phyloP scores from a whole-genome alignment of 345 rosid genomes.

The Firmiana major region DNA sequence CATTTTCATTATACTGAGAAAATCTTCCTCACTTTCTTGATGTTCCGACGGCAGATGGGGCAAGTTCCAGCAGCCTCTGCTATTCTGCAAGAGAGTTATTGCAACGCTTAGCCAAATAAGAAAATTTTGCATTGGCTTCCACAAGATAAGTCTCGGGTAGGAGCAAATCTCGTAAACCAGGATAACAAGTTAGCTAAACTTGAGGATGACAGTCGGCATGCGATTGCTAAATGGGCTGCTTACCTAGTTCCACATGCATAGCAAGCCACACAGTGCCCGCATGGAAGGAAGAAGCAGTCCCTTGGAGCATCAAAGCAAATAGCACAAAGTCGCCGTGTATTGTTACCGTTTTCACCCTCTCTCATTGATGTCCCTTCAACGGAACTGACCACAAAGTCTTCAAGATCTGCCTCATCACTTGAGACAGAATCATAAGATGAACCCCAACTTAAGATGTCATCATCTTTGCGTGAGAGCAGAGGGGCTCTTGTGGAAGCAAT shows the following conservation, averaged over 20 bases:
- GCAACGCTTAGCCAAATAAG: neutral
- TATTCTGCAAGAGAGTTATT: conserved; percentile 52
- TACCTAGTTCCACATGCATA: conserved; percentile 92
- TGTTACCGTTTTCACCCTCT: conserved; percentile 59
- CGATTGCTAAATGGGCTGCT: neutral
- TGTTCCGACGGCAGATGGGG: conserved; percentile 75
- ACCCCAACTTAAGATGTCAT: conserved; percentile 88
- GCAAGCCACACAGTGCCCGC: conserved; percentile 94
- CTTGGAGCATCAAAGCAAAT: conserved; percentile 98
- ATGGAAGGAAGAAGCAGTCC: conserved; percentile 97
- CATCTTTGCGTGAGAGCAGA: conserved; percentile 69
- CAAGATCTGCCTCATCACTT: conserved; percentile 63
- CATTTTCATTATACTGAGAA: conserved; percentile 47
- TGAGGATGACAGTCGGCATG: neutral
- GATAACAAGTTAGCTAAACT: neutral
- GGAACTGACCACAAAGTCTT: conserved; percentile 45
- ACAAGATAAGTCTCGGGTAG: neutral
- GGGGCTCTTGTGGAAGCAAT: conserved; percentile 59
- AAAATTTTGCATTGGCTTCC: neutral
- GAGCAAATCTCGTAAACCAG: neutral
- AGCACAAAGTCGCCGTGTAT: conserved; percentile 81
- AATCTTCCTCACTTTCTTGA: conserved; percentile 90
- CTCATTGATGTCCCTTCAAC: conserved; percentile 37
- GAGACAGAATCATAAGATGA: conserved; percentile 83
- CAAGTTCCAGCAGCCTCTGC: conserved; percentile 73